Evolutionary conservation across 2,329 filamentous ascomycete genomes (phyloP), one percentile per base, ranked within the genome.

Genomic region (Trichophaea hybrida): DNA sequence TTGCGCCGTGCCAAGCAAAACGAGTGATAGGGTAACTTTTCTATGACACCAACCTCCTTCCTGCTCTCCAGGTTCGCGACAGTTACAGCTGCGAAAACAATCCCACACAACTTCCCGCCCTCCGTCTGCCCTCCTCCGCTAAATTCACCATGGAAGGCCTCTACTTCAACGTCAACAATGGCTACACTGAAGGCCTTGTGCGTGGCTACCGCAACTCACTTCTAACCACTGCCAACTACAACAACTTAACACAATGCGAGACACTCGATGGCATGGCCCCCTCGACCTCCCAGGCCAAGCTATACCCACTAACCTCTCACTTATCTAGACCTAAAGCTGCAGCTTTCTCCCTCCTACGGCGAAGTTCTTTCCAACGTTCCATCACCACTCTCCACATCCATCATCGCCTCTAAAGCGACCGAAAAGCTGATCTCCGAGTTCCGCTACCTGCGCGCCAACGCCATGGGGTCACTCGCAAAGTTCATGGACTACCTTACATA

Each of bases 401-500:
- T 86, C 67, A 87, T 98, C 68, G 93, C 93, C 62, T 82, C 87
- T 69, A 96, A 93, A 77, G 93, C 93, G 58, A 96, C 93, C 69
- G 93, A 98, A 72, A 98, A 98, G 77, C 84, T 98, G 66, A 91
- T 98, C 65, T 85, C 90, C 66, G 93, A 98, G 73, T 98, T 98
- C 73, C 85, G 89, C 71, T 98, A 98, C 73, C 80, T 98, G 50
- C 88, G 94, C 68, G 89, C 90, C 64, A 95, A 98, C 71, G 87
- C 91, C 33, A 88, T 88, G 1, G 93, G 93, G 13, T 88, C 89
- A 0, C 82, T 96, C 40, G 85, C 90, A 64, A 89, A 88, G 71
- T 98, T 98, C 74, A 89, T 98, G 81, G 89, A 97, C 73, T 98
- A 95, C 74, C 78, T 98, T 63, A 98, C 93, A 1, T 98, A 98